Base-by-base conservation (phyloP, 768 basidiomycete species). In the Auricularia cornea region DNA sequence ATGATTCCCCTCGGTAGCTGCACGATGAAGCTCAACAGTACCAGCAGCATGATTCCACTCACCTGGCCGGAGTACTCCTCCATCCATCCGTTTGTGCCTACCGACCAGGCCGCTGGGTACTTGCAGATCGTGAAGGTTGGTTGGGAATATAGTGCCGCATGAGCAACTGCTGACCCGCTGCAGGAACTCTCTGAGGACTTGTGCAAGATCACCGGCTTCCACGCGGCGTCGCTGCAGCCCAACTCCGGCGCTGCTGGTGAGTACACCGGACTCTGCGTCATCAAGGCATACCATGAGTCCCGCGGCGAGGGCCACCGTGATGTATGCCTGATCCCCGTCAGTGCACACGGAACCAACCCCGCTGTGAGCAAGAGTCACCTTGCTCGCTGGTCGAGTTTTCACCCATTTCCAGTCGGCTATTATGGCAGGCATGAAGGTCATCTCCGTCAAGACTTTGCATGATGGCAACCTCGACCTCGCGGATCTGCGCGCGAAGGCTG, bases 241-340 rank as follows among this genome's bases (percentile, higher is more conserved):
- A 99, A 99, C 75, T 98, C 97, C 16, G 97, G 97, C 52, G 97
- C 97, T 20, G 92, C 94, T 65, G 97, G 97, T 30, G 97, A 99
- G 77, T 99, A 95, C 70, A 84, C 97, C 33, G 97, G 97, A n/a
- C 83, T 99, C 26, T 88, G 84, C 60, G 89, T 98, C 65, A 98
- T 99, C 70, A 85, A 89, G 59, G 95, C 95, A 11, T 99, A 94
- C 75, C 94, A 98, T 70, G 88, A 90, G 72, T 90, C 92, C 61
- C 86, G 88, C 26, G 90, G 90, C 33, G 87, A 98, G 69, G 82
- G 79, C 1, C 85, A 95, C 67, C 86, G 97, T 54, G 84, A 98
- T 72, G 83, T 98, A 59, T 98, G 94, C 72, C 76, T 98, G 60
- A 96, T 98, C 68, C 97, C 97, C 62, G 77, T 96, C 61, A 96